These are phyloP conservation scores for Sclerotinia nivalis DNA, from an alignment of 2,329 filamentous ascomycete species.

Conservation along the genomic window DNA sequence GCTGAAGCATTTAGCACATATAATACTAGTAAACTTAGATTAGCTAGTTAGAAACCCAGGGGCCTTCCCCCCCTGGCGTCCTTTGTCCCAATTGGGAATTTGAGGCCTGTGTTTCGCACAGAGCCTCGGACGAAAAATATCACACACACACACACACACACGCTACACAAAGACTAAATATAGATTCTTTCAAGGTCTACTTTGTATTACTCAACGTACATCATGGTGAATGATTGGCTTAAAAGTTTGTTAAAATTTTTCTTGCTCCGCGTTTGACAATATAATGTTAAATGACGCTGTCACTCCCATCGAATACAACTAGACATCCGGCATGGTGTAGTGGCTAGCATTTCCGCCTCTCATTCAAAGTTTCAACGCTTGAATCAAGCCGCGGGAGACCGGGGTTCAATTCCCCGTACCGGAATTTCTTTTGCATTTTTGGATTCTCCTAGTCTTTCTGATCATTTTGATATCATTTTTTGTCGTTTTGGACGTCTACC, in stretches of 20 bases:
- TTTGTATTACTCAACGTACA: background rate
- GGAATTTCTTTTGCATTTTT: background rate
- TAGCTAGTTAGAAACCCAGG: too few species aligned
- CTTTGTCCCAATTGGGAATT: too few species aligned
- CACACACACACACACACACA: too few species aligned
- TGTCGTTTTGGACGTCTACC: background rate
- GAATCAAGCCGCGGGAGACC: conserved; percentile 15
- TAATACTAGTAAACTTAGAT: too few species aligned
- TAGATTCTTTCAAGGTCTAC: background rate
- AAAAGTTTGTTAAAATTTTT: background rate
- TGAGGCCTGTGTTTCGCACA: too few species aligned
- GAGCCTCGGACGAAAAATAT: too few species aligned
- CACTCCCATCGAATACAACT: rapidly evolving
- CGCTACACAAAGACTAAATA: background rate
- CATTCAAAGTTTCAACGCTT: background rate
- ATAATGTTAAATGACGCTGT: too few species aligned
- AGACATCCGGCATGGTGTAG: conserved; percentile 17
- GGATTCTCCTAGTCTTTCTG: background rate
- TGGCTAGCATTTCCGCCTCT: conserved; percentile 24
- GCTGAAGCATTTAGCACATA: too few species aligned
- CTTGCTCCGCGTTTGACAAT: background rate
- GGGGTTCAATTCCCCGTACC: conserved; percentile 23
- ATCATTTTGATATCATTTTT: background rate
- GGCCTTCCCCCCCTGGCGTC: too few species aligned
- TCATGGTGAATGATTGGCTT: background rate